phyloP scores from a whole-genome alignment of 139 green algal genomes.

The Chlorella sorokiniana region DNA sequence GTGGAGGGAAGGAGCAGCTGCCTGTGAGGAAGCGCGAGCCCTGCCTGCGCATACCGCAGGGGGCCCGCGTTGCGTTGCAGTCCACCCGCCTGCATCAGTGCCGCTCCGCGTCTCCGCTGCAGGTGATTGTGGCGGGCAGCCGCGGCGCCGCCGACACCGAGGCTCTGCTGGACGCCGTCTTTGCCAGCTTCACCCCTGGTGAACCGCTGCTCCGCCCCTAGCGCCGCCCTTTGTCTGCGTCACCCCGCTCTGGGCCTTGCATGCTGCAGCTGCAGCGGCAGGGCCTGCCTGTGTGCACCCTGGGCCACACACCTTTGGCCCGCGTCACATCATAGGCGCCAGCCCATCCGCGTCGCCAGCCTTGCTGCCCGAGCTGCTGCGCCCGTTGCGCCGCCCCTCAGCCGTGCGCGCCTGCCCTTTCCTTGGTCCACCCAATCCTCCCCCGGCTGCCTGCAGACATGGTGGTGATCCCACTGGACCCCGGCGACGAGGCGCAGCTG shows the following conservation, averaged over 20 bases:
- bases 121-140: conserved; percentile 71
- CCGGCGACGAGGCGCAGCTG: background rate
- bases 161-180: conserved; percentile 68
- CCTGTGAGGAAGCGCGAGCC: too few relatives aligned
- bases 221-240: background rate
- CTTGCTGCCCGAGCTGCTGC: background rate
- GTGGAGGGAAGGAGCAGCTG: background rate
- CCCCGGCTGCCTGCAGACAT: conserved; percentile 29
- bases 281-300: too few relatives aligned
- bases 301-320: too few relatives aligned
- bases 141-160: conserved; percentile 38
- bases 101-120: too few relatives aligned
- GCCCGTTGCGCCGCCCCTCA: background rate
- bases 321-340: too few relatives aligned
- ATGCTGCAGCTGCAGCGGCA: too few relatives aligned
- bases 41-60: too few relatives aligned
- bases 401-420: background rate
- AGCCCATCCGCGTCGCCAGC: background rate
- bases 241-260: background rate
- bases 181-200: conserved; percentile 49
- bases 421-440: background rate
- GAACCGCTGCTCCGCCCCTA: background rate
- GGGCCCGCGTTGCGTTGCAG: too few relatives aligned
- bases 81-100: too few relatives aligned
- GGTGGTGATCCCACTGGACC: conserved; percentile 29